Base-by-base conservation (phyloP, 257 asterid genomes). In the Lycium ferocissimum region DNA sequence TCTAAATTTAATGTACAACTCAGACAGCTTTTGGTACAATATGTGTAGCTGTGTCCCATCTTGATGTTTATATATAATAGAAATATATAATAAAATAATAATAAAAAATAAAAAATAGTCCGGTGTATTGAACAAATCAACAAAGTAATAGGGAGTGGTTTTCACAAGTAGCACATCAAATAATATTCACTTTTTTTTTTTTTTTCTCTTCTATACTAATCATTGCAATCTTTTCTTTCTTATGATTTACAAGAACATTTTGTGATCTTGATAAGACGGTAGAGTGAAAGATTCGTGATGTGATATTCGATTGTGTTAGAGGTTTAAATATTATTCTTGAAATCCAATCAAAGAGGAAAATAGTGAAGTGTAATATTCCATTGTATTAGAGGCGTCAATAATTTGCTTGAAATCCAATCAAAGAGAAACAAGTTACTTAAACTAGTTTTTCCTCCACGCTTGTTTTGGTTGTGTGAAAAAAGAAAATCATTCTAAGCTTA, bases 391-490 rank as follows among this genome's bases (percentile, higher is more conserved):
- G 12, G 79, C 17, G 35, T 71, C 35, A 71, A 40, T 43, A 40
- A 40, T 71, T 71, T 71, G 17, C 56, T 71, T 71, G 4, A 11
- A 71, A 40, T 40, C 79, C 79, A 71, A 71, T 71, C 35, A 71
- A 40, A 40, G 54, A 40, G 79, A 12, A 40, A 70, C 43, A 65
- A 65, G 9, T 26, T 54, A 54, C 58, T 51, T 49, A 45, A 45
- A n/a, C n/a, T n/a, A n/a, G n/a, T n/a, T n/a, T n/a, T n/a, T n/a
- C n/a, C n/a, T n/a, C n/a, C n/a, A n/a, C n/a, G n/a, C n/a, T n/a
- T n/a, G n/a, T n/a, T n/a, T n/a, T n/a, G n/a, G n/a, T n/a, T n/a
- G n/a, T n/a, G n/a, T n/a, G n/a, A n/a, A n/a, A n/a, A n/a, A n/a
- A n/a, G n/a, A n/a, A n/a, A n/a, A n/a, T n/a, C n/a, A n/a, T n/a